Percentiles rank a stretch among this genome's conserved stretches.
Evolutionary conservation across 2,329 filamentous ascomycete genomes (phyloP).

Genomic region (Teratosphaeria epicoccoides): DNA sequence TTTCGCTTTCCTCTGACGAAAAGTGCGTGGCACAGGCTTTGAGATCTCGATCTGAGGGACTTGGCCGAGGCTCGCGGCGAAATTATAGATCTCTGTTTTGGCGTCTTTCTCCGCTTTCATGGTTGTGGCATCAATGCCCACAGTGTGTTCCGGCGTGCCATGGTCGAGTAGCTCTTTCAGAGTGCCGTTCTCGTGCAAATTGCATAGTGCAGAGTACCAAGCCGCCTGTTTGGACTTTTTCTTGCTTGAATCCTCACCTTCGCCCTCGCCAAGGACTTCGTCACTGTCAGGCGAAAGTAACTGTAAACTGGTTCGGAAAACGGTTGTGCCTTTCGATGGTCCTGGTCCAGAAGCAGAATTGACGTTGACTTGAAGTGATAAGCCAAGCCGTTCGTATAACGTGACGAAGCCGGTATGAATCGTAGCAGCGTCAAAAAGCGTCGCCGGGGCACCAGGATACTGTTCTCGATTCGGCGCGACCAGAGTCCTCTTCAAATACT

Average conservation of each 20-base stretch:
- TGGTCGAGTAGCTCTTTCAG: constrained; percentile 8
- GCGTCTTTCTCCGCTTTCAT: constrained; percentile 17
- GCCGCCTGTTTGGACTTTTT: constrained; percentile 9
- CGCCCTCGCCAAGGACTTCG: constrained; percentile 5
- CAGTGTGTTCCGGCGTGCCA: constrained; percentile 3
- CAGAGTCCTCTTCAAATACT: constrained; percentile 1
- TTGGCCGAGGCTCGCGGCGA: constrained; percentile 30
- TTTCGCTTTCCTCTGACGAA: not conserved
- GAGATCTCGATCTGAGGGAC: constrained; percentile 21
- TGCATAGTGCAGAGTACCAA: constrained; percentile 10
- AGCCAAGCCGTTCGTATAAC: not conserved
- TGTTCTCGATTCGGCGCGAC: constrained; percentile 8
- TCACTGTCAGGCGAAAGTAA: constrained; percentile 5
- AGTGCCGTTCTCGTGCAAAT: constrained; percentile 9
- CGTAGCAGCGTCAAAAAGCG: constrained; percentile 7
- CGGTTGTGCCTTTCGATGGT: not conserved
- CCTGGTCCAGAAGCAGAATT: constrained; percentile 2
- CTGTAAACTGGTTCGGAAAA: not conserved
- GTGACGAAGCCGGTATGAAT: constrained; percentile 1
- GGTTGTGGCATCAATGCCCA: constrained; percentile 9
- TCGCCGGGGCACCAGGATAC: constrained; percentile 9
- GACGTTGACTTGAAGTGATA: constrained; percentile 3
- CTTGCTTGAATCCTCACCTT: constrained; percentile 6
- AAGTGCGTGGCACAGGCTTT: constrained; percentile 2
- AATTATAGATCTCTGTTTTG: constrained; percentile 30